phyloP scores from a whole-genome alignment of 352 stramenopile genomes.

The Phytopythium ostracodes region DNA sequence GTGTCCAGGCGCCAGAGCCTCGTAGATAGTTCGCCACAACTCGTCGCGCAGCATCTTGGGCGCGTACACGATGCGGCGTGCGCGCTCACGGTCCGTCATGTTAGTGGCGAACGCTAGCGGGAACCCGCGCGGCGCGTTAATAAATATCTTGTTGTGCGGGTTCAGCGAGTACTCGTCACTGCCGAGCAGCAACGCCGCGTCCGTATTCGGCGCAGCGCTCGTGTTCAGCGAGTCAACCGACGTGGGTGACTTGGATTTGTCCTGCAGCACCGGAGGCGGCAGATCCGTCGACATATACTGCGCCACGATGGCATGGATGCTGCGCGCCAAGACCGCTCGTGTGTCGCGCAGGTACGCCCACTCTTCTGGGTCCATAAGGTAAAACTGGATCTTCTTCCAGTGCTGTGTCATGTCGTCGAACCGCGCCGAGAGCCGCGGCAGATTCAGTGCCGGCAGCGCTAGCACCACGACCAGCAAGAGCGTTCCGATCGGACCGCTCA shows the following conservation, averaged over 20 bases:
- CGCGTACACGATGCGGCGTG: slow-evolving; percentile 48
- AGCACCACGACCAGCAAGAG: slow-evolving; percentile 22
- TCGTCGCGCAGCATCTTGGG: slow-evolving; percentile 76
- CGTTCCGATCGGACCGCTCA: slow-evolving; percentile 28
- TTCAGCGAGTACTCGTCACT: slow-evolving; percentile 72
- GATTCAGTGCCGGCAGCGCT: slow-evolving; percentile 28
- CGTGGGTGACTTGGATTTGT: slow-evolving; percentile 34
- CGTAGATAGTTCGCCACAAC: slow-evolving; percentile 68
- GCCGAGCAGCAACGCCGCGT: slow-evolving; percentile 15
- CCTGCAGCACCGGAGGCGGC: slow-evolving; percentile 56
- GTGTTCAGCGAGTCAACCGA: slow-evolving; percentile 10
- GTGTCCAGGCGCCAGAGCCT: slow-evolving; percentile 44
- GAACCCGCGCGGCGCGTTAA: slow-evolving; percentile 69
- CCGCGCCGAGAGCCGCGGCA: slow-evolving; percentile 26
- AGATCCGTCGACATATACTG: slow-evolving; percentile 66
- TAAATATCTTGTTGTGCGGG: slow-evolving; percentile 80
- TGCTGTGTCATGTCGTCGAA: slow-evolving; percentile 47
- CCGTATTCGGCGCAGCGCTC: not conserved
- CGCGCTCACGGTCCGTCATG: slow-evolving; percentile 36
- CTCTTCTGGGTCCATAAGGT: slow-evolving; percentile 60
- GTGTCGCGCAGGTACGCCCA: slow-evolving; percentile 49
- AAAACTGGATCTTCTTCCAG: slow-evolving; percentile 73
- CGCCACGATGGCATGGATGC: slow-evolving; percentile 62
- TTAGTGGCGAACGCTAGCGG: slow-evolving; percentile 42
- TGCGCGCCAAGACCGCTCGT: slow-evolving; percentile 47